Evolutionary conservation across 306 rosid species (phyloP), one percentile per base, ranked within the genome.

Genomic region (Herpetospermum pedunculosum): DNA sequence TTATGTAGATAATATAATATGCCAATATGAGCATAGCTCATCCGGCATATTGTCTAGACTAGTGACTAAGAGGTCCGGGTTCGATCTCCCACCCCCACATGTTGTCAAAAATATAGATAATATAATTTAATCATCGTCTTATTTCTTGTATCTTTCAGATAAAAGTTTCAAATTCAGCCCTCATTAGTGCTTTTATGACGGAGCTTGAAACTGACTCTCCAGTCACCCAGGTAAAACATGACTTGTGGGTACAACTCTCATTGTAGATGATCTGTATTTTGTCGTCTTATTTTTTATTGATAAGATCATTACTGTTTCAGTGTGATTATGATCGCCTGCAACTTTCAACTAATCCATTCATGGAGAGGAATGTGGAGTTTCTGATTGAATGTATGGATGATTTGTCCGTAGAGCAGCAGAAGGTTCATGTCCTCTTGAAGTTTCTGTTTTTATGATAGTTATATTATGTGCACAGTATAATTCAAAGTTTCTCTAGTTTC

Each of bases 371-470:
- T 81, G 82, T 78, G 81, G 98, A 94, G 67, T 91, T 89, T 88
- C 83, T 94, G 79, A 94, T 88, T 25, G 98, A 94, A 75, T 94
- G 98, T 88, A 94, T 94, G 97, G 97, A 94, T 58, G 97, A 89
- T 83, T 82, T 94, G 88, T 89, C 97, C 23, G 65, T 78, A 48
- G 98, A 94, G 78, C 98, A 94, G 79, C 97, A 94, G 82, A 94
- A 91, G 97, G 98, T 94, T 58, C 44, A 82, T 64, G 37, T 41
- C 74, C 57, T 25, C 38, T 64, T 60, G 12, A 30, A 59, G 50
- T 68, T 44, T 71, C 34, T 77, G 32, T 58, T 15, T 63, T 46
- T 57, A 32, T 59, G 67, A 15, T 77, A 14, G 40, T 54, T 30
- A n/a, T n/a, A n/a, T n/a, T n/a, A 30, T 59, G 28, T 19, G 46